Base-by-base conservation (phyloP, 2,329 filamentous ascomycete species). In the Amauroascus verrucosus region DNA sequence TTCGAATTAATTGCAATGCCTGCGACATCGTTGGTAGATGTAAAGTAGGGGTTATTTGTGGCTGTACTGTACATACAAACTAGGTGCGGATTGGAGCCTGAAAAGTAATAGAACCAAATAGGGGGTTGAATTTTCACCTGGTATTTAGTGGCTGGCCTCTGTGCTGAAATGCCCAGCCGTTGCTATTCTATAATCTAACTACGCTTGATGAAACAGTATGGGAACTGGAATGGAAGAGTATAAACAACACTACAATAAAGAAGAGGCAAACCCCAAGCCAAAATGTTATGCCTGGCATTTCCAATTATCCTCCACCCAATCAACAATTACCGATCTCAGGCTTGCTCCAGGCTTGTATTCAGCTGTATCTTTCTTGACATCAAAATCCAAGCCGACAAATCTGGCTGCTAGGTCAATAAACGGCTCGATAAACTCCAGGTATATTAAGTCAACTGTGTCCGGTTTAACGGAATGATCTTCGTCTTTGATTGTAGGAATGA, bases 381-480 rank as follows among this genome's bases (percentile, higher is more conserved):
- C 68, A 59, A 77, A 72, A 55, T 73, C 73, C 48, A 77, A 67
- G 1, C 77, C 77, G 8, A 79, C 65, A 59, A 77, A 82, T 56
- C 83, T 81, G 57, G 95, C 72, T 2, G 88, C 89, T 9, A 85
- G 71, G 16, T 95, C 69, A 37, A 97, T 73, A 79, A 86, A 94
- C 8, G 83, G 83, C 69, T 93, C 79, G 33, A 97, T 83, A 67
- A 96, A 98, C 65, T 95, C 89, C 54, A 95, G 80, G 65, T 94
- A 98, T 13, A 96, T 82, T 6, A 98, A 67, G 66, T 97, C 91
- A 0, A 98, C 88, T 0, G 70, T 83, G 50, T 85, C 80, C 0
- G 88, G 86, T 54, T 57, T 33, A 59, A 60, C 9, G 58, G 46
- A 8, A 69, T 61, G 0, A 64, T 57, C 1, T 24, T 48, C 24